A percentile compares a stretch with the other conserved stretches of the same genome.
Conservation (phyloP, 2,329 filamentous ascomycete genomes). For the Sporothrix pallida region DNA sequence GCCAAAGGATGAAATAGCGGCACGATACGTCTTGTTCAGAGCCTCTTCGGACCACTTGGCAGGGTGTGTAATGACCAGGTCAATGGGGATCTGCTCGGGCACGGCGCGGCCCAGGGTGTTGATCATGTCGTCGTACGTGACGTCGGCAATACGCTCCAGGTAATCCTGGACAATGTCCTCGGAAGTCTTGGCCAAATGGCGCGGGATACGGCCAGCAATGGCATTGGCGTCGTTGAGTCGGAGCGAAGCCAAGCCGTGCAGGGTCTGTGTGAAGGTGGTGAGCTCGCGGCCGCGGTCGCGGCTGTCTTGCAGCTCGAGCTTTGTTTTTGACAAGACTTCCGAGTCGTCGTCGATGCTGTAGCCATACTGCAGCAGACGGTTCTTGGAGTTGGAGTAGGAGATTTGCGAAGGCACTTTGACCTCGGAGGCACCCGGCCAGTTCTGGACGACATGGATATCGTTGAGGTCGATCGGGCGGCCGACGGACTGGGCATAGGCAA, state of each 20-base stretch:
- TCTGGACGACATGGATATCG: conserved; percentile 34
- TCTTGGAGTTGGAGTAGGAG: conserved; percentile 35
- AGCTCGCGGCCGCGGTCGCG: conserved; percentile 31
- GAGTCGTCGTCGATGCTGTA: conserved; percentile 35
- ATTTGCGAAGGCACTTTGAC: conserved; percentile 38
- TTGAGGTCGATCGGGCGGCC: conserved; percentile 30
- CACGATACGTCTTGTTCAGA: conserved; percentile 37
- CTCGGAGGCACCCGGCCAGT: conserved; percentile 32
- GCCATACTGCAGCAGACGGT: conserved; percentile 33
- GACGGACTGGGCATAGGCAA: conserved; percentile 33
- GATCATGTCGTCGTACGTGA: conserved; percentile 33
- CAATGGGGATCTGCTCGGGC: conserved; percentile 34
- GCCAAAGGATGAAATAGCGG: conserved; percentile 34
- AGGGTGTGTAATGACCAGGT: conserved; percentile 39
- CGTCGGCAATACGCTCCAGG: conserved; percentile 34
- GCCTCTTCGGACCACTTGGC: conserved; percentile 36
- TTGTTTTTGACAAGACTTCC: conserved; percentile 35
- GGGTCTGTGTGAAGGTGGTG: conserved; percentile 30
- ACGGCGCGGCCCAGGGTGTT: conserved; percentile 24
- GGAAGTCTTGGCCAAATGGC: conserved; percentile 34
- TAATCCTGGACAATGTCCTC: conserved; percentile 38
- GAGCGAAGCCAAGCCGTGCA: conserved; percentile 30
- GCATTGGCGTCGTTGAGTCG: conserved; percentile 29
- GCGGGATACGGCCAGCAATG: conserved; percentile 29
- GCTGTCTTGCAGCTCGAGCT: conserved; percentile 37